These are phyloP conservation scores for Lodderomyces metapsilosis DNA, from an alignment of 1,139 yeast species.

Conservation along the genomic window DNA sequence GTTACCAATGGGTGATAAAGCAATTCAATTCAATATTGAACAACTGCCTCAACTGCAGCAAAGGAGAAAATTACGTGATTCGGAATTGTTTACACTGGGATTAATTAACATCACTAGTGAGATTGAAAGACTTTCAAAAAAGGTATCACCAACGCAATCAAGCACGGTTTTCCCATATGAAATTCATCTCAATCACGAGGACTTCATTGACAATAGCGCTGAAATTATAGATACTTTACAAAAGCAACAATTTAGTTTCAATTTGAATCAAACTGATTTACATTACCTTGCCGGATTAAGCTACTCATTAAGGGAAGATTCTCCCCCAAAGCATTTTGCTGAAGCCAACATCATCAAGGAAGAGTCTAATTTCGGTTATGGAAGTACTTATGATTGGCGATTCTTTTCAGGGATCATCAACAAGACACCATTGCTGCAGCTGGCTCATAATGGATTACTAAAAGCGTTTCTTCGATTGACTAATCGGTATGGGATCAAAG, in stretches of 20 bases:
- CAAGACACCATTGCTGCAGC: constrained; percentile 22
- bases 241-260: constrained; percentile 1
- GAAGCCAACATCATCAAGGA: constrained; percentile 44
- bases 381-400: constrained; percentile 47
- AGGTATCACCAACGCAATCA: constrained; percentile 1
- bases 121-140: constrained; percentile 5
- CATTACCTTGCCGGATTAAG: constrained; percentile 16
- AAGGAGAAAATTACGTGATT: constrained; percentile 12
- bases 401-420: constrained; percentile 39
- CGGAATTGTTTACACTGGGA: constrained; percentile 10
- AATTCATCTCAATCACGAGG: constrained; percentile 19
- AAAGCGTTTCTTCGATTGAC: constrained; percentile 35
- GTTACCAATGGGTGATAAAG: constrained; percentile 20
- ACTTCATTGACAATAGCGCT: constrained; percentile 22
- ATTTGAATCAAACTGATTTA: constrained; percentile 13
- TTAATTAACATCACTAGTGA: constrained; percentile 8
- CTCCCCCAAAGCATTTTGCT: constrained; percentile 47
- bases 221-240: constrained; percentile 14
- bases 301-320: constrained; percentile 9
- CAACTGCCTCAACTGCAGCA: no score
- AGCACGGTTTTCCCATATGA: constrained; percentile 4
- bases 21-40: constrained; percentile 19
- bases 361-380: constrained; percentile 26
- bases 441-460: constrained; percentile 29
- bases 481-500: constrained; percentile 22